Evolutionary conservation across 352 stramenopile genomes (phyloP), one percentile per base, ranked within the genome.

Genomic region (Globisporangium camurandrum): DNA sequence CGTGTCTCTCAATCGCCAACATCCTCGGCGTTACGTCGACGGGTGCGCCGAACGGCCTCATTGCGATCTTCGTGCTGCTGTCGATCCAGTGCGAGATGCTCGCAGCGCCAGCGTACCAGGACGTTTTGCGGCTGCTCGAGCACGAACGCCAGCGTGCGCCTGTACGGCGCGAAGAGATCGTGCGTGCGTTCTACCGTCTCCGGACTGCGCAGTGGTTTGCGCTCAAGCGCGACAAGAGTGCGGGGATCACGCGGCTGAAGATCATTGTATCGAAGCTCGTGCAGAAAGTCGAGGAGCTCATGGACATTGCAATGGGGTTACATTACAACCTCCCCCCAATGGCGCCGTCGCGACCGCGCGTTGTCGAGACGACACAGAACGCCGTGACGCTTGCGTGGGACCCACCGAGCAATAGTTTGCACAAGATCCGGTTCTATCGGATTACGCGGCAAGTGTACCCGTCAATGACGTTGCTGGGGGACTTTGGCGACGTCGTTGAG

Each of bases 191-290:
- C 38, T 88, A 85, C 59, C 69, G 70, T 14, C 56, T 64, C 16
- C 78, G 81, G 36, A 90, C 79, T 5, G 71, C 70, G 17, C 71
- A 79, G 49, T 94, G 83, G 81, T 81, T 85, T 49, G 51, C 56
- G 3, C 65, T 94, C 37, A 94, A 94, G 56, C 85, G 84, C 37
- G 79, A 92, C 30, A 94, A 94, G 51, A 86, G 80, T 46, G 69
- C 77, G 11, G 82, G 77, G 0, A 78, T 95, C 47, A 74, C 88
- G 51, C 75, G 82, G 1, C 70, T 95, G 11, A 93, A 92, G 46
- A 76, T 92, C 6, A 93, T 93, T 48, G 84, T 95, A 5, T 91
- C 79, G 0, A 93, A 92, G 53, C 64, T 93, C 1, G 84, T 95
- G 0, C 81, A 95, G 51, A 93, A 93, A 46, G 79, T 93, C 8